Evolutionary conservation across 306 rosid genomes (phyloP), one percentile per base, ranked within the genome.

Genomic region (Trifolium pratense): DNA sequence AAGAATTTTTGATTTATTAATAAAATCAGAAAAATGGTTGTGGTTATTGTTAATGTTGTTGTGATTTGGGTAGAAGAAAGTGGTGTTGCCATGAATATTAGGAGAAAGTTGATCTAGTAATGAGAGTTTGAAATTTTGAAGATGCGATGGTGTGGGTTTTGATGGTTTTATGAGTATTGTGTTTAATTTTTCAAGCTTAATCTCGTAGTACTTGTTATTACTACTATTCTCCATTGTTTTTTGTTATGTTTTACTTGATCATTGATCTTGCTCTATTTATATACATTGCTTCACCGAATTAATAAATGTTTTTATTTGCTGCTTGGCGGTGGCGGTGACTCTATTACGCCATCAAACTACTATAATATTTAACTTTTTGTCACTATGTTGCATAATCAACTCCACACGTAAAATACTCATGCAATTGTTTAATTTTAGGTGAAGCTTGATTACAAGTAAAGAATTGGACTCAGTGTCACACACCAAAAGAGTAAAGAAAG

Each of bases 101-200:
- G 89, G 83, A 11, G 77, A 75, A 11, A 86, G 83, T 36, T 86
- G 87, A 29, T 86, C 89, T 0, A 56, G n/a, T 56, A 56, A 56
- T 4, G 62, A 56, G 34, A 56, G 62, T 23, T 56, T 56, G 62
- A 56, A 56, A 7, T 5, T 71, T 71, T 71, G 17, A 5, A 77
- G 78, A 11, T 74, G 43, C 15, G 78, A 4, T 1, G 81, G 76
- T 20, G 85, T 83, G 34, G 78, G 60, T 7, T 62, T 25, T 0
- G 69, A 71, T 3, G 89, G 89, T 57, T 86, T 86, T 13, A 86
- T 83, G 73, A 52, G 53, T 48, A 32, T 70, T 60, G 75, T 77
- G 8, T 75, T 49, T 23, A 45, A 39, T 0, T 37, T 67, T 45
- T 84, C 83, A 0, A 64, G 36, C 25, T 79, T 69, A 4, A 83